A percentile compares a stretch with the other conserved stretches of the same genome.
These are phyloP conservation scores for Jaltomata sinuosa DNA, from an alignment of 257 asterid species.

Conservation along the genomic window DNA sequence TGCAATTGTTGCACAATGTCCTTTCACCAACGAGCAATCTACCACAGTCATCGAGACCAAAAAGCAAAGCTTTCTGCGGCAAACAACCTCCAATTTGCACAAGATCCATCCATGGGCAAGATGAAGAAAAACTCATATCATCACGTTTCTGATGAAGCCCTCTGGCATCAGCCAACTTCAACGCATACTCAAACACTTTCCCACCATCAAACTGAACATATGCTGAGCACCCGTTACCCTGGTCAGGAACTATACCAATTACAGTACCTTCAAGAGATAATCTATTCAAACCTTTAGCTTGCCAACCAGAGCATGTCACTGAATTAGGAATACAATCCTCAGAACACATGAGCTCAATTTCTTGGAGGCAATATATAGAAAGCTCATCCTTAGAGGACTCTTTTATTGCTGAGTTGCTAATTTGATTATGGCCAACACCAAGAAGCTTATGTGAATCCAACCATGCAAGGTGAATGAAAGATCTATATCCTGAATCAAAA, in stretches of 20 bases:
- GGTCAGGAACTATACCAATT: slow-evolving; percentile 44
- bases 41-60: slow-evolving; percentile 84
- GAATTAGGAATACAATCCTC: slow-evolving; percentile 64
- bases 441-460: slow-evolving; percentile 67
- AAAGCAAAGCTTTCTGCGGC: slow-evolving; percentile 42
- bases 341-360: slow-evolving; percentile 54
- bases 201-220: slow-evolving; percentile 83
- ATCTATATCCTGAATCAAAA: slow-evolving; percentile 25
- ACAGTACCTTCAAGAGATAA: slow-evolving; percentile 47
- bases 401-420: slow-evolving; percentile 9
- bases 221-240: slow-evolving; percentile 39
- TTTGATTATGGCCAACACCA: slow-evolving; percentile 23
- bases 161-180: slow-evolving; percentile 37
- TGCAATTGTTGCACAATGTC: slow-evolving; percentile 74
- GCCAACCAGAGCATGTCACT: slow-evolving; percentile 82
- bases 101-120: slow-evolving; percentile 76
- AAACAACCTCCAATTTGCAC: slow-evolving; percentile 34
- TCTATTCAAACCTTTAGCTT: slow-evolving; percentile 35
- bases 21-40: slow-evolving; percentile 52
- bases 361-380: slow-evolving; percentile 52
- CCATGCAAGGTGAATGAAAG: slow-evolving; percentile 62
- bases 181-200: slow-evolving; percentile 49
- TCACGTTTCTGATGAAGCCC: slow-evolving; percentile 47
- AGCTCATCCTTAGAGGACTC: slow-evolving; percentile 21
- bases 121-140: slow-evolving; percentile 50